Percentiles rank a stretch among this genome's conserved stretches.
Conservation (phyloP, 208 protist species). For the Giardia duodenalis region DNA sequence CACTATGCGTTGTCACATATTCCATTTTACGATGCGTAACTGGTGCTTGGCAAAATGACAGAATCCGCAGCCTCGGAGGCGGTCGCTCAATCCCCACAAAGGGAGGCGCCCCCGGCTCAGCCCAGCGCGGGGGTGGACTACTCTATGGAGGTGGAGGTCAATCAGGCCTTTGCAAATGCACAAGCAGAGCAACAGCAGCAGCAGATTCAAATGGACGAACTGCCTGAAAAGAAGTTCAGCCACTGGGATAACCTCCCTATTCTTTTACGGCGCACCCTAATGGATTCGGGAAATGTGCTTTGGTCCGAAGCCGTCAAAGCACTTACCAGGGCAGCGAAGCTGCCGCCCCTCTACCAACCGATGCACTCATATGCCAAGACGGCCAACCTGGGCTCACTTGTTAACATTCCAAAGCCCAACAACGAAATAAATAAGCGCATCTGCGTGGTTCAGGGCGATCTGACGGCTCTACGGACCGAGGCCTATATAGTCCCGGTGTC, state of each 20-base stretch:
- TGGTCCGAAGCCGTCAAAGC: not conserved
- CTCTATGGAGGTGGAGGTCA: not conserved
- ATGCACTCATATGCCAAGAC: not conserved
- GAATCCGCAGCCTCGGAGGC: too few relatives aligned
- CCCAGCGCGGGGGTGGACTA: not conserved
- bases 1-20: not conserved
- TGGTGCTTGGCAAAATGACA: too few relatives aligned
- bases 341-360: not conserved
- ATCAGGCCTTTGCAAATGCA: not conserved
- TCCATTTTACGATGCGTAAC: not conserved
- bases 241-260: not conserved
- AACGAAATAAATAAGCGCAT: conserved; percentile 15
- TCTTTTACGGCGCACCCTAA: not conserved
- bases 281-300: not conserved
- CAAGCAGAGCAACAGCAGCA: too few relatives aligned
- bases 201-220: not conserved
- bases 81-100: too few relatives aligned
- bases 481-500: conserved; percentile 17
- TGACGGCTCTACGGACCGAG: not conserved
- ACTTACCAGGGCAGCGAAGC: not conserved
- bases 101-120: not conserved
- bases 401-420: conserved; percentile 11
- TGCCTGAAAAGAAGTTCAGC: not conserved
- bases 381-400: conserved; percentile 8
- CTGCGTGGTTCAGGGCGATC: conserved; percentile 17